Evolutionary conservation across 116 monocot species (phyloP).

Genomic region (Dioscorea cayenensis): DNA sequence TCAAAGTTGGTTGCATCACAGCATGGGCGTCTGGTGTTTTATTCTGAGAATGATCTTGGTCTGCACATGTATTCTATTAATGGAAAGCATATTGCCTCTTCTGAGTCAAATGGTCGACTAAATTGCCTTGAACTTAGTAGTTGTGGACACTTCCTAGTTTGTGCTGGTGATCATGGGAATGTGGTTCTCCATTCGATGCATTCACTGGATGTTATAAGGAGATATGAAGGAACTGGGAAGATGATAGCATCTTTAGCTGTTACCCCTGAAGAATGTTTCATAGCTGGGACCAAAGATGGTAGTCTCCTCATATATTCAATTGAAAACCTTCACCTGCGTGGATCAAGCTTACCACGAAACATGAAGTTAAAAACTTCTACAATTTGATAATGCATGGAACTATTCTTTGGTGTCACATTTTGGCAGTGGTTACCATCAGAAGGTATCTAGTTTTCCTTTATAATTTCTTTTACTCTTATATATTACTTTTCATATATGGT

Average conservation of each 20-base stretch:
- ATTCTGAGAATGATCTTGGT: slow-evolving; percentile 87
- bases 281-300: slow-evolving; percentile 94
- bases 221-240: slow-evolving; percentile 81
- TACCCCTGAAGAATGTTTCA: slow-evolving; percentile 93
- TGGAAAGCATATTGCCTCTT: slow-evolving; percentile 71
- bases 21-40: slow-evolving; percentile 74
- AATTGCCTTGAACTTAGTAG: slow-evolving; percentile 82
- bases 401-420: too few relatives aligned
- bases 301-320: slow-evolving; percentile 82
- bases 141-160: slow-evolving; percentile 89
- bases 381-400: slow-evolving; percentile 13
- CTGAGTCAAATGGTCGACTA: slow-evolving; percentile 86
- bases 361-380: slow-evolving; percentile 33
- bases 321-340: slow-evolving; percentile 75
- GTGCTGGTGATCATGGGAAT: slow-evolving; percentile 94
- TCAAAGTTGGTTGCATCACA: slow-evolving; percentile 80
- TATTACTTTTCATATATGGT: too few relatives aligned
- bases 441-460: too few relatives aligned
- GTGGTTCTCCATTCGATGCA: slow-evolving; percentile 88
- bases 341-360: slow-evolving; percentile 33
- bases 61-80: slow-evolving; percentile 93
- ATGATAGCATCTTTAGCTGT: slow-evolving; percentile 72
- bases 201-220: slow-evolving; percentile 73
- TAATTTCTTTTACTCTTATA: too few relatives aligned
- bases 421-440: too few relatives aligned